Conservation (phyloP, 2,329 filamentous ascomycete species). For the Rhynchosporium secalis region DNA sequence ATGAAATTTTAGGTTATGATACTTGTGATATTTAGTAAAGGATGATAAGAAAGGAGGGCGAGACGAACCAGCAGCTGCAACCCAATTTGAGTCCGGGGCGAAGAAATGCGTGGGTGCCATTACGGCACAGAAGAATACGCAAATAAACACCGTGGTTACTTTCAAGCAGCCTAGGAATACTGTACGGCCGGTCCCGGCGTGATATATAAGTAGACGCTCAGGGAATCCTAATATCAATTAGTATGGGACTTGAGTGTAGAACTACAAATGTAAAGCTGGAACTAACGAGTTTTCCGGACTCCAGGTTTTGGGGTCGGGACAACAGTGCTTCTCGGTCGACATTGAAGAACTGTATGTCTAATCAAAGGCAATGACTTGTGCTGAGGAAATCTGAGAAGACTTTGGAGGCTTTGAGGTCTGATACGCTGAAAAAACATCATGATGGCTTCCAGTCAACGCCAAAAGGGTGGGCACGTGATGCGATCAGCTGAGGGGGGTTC, state of each 20-base stretch:
- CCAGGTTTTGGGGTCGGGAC: background rate
- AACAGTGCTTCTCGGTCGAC: background rate
- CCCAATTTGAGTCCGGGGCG: conserved; percentile 34
- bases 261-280: background rate
- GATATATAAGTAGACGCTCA: conserved; percentile 68
- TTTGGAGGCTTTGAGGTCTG: background rate
- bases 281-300: conserved; percentile 4
- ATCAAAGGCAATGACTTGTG: background rate
- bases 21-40: background rate
- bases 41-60: background rate
- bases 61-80: conserved; percentile 31
- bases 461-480: background rate
- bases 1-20: conserved; percentile 9
- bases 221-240: conserved; percentile 48
- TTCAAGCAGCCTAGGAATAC: conserved; percentile 71
- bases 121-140: conserved; percentile 64
- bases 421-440: background rate
- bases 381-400: background rate
- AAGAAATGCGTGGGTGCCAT: conserved; percentile 49
- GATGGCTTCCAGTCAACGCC: background rate
- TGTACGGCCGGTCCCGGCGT: conserved; percentile 67
- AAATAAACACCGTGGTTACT: conserved; percentile 68
- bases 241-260: no score
- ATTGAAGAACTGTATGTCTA: background rate
- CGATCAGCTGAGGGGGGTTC: background rate